Conservation (phyloP, 2,329 filamentous ascomycete genomes). For the Trichoderma sp. region DNA sequence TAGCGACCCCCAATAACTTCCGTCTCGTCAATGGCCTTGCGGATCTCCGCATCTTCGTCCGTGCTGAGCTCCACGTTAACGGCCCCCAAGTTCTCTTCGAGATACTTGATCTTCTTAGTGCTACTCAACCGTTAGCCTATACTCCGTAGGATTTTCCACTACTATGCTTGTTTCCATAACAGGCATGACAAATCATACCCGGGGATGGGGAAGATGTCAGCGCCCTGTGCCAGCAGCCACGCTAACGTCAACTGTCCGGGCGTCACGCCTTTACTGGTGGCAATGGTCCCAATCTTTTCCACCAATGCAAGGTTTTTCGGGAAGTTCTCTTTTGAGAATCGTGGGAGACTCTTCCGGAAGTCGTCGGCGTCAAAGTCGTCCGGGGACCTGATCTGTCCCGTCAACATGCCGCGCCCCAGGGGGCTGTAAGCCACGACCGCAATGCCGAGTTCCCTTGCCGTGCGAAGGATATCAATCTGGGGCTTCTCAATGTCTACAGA, state of each 20-base stretch:
- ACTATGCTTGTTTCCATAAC: background rate
- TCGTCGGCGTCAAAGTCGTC: constrained; percentile 45
- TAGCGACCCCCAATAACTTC: constrained; percentile 30
- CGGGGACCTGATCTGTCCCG: constrained; percentile 45
- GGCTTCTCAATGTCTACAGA: constrained; percentile 57
- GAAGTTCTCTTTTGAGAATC: constrained; percentile 25
- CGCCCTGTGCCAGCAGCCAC: constrained; percentile 60
- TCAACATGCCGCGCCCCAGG: constrained; percentile 57
- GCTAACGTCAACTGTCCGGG: constrained; percentile 58
- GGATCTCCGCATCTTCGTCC: constrained; percentile 36
- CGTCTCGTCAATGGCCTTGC: constrained; percentile 29
- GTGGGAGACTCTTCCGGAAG: constrained; percentile 33
- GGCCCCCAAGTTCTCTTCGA: constrained; percentile 45
- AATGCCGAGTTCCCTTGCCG: constrained; percentile 57
- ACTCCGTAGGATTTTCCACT: too few relatives aligned
- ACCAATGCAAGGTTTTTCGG: constrained; percentile 53
- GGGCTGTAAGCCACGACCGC: constrained; percentile 57
- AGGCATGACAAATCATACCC: constrained; percentile 28
- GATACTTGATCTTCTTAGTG: constrained; percentile 46
- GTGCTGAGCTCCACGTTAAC: constrained; percentile 32
- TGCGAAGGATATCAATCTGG: constrained; percentile 47
- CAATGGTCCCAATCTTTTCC: constrained; percentile 47
- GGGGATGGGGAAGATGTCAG: constrained; percentile 58
- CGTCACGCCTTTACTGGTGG: constrained; percentile 52
- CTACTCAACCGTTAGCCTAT: background rate